These are phyloP conservation scores for Starmerella powellii DNA, from an alignment of 805 yeast species.

Conservation along the genomic window DNA sequence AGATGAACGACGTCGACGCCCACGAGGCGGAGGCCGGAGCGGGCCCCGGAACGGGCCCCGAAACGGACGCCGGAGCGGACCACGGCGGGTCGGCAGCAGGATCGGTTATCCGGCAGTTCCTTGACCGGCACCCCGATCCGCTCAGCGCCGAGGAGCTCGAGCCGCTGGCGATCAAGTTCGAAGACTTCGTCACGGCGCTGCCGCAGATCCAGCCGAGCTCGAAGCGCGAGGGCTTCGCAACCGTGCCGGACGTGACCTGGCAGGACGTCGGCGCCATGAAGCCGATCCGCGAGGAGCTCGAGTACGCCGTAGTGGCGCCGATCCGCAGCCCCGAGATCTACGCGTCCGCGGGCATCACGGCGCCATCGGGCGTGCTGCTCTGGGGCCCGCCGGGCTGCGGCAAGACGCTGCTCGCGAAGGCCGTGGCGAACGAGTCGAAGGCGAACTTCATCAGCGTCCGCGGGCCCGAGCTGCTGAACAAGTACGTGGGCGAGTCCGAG, in stretches of 20 bases:
- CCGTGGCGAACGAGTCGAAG: conserved; percentile 93
- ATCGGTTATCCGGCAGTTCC: conserved; percentile 34
- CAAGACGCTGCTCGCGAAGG: conserved; percentile 89
- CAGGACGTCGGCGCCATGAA: conserved; percentile 81
- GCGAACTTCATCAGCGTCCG: conserved; percentile 93
- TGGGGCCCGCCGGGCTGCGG: conserved; percentile 99
- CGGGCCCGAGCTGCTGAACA: conserved; percentile 89
- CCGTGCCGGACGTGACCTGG: conserved; percentile 97
- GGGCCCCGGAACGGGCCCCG: neutral
- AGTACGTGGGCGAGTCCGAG: conserved; percentile 94
- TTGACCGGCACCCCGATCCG: conserved; percentile 65
- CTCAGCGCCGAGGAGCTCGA: conserved; percentile 62
- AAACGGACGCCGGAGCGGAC: neutral
- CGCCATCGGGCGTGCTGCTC: conserved; percentile 91
- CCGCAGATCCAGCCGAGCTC: conserved; percentile 96
- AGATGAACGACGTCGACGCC: conserved; percentile 4
- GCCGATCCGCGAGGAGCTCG: conserved; percentile 72
- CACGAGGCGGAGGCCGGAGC: neutral
- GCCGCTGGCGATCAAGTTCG: conserved; percentile 61
- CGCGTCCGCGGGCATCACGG: conserved; percentile 81
- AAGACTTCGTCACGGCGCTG: conserved; percentile 71
- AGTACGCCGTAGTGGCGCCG: conserved; percentile 96
- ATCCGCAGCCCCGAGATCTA: conserved; percentile 84
- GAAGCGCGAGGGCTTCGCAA: conserved; percentile 95
- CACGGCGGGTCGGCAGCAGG: neutral